Percentiles rank a stretch among this genome's conserved stretches.
phyloP scores from a whole-genome alignment of 2,329 filamentous ascomycete species.

The Stemphylium beticola region DNA sequence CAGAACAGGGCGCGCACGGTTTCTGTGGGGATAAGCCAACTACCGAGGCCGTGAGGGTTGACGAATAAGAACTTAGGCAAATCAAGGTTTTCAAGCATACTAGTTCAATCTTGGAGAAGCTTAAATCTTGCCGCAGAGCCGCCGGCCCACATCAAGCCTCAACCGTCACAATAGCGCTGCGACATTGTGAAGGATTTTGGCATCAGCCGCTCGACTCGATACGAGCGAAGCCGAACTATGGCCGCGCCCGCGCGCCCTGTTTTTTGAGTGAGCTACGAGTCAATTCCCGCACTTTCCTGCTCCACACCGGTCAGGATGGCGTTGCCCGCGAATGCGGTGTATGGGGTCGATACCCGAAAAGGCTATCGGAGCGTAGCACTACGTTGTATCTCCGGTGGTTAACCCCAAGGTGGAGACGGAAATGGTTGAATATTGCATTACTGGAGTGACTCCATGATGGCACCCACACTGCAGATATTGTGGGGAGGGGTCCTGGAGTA shows the following conservation, averaged over 20 bases:
- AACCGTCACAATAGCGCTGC: slow-evolving; percentile 19
- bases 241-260: slow-evolving; percentile 6
- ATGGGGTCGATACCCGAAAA: slow-evolving; percentile 4
- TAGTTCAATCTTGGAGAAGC: slow-evolving; percentile 15
- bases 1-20: background rate
- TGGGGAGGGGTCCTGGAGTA: slow-evolving; percentile 25
- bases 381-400: slow-evolving; percentile 6
- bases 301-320: slow-evolving; percentile 21
- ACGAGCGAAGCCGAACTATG: slow-evolving; percentile 16
- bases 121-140: slow-evolving; percentile 16
- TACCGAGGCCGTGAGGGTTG: background rate
- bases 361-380: slow-evolving; percentile 1
- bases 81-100: slow-evolving; percentile 17
- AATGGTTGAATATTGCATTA: slow-evolving; percentile 5
- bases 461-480: slow-evolving; percentile 26
- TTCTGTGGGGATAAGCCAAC: slow-evolving; percentile 2
- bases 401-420: slow-evolving; percentile 19
- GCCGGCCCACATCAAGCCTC: slow-evolving; percentile 15
- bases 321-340: slow-evolving; percentile 1
- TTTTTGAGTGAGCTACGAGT: slow-evolving; percentile 9
- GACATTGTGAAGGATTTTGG: slow-evolving; percentile 14
- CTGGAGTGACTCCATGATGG: slow-evolving; percentile 5
- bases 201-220: slow-evolving; percentile 18
- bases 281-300: slow-evolving; percentile 12
- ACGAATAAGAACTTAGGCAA: background rate